Evolutionary conservation across 78 protist genomes (phyloP).

Genomic region (Dictyostelium purpureum): DNA sequence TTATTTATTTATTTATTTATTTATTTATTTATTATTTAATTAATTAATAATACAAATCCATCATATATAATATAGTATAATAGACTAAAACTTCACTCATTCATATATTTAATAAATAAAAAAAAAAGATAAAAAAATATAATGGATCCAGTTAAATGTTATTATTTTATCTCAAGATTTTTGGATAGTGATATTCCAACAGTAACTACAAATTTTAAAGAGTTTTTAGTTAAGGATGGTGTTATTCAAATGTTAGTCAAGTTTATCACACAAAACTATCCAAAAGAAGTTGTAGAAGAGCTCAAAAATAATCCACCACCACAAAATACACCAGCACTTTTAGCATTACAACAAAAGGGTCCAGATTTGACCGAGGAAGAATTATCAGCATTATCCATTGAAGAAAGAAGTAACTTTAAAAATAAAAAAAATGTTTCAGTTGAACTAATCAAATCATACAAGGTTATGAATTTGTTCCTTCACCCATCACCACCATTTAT

Average conservation of each 20-base stretch:
- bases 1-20: too few species aligned
- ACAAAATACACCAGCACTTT: neutral
- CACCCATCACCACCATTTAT: constrained; percentile 71
- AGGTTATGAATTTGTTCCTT: constrained; percentile 51
- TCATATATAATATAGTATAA: neutral
- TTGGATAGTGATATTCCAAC: constrained; percentile 58
- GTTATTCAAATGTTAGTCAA: constrained; percentile 26
- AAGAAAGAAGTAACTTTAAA: neutral
- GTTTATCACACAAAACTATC: constrained; percentile 42
- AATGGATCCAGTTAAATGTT: constrained; percentile 3
- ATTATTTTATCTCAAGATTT: constrained; percentile 51
- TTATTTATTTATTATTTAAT: too few species aligned
- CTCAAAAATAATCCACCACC: neutral
- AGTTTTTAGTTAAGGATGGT: constrained; percentile 45
- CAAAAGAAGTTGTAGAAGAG: neutral
- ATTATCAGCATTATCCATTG: neutral
- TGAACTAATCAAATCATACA: constrained; percentile 33
- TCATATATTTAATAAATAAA: neutral
- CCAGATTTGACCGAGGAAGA: neutral
- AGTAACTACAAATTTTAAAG: constrained; percentile 30
- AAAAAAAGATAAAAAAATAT: neutral
- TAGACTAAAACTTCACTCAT: neutral
- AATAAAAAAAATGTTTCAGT: neutral
- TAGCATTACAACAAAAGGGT: neutral
- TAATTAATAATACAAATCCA: neutral